These are phyloP conservation scores for Salix arbutifolia DNA, from an alignment of 345 rosid species.

Conservation along the genomic window DNA sequence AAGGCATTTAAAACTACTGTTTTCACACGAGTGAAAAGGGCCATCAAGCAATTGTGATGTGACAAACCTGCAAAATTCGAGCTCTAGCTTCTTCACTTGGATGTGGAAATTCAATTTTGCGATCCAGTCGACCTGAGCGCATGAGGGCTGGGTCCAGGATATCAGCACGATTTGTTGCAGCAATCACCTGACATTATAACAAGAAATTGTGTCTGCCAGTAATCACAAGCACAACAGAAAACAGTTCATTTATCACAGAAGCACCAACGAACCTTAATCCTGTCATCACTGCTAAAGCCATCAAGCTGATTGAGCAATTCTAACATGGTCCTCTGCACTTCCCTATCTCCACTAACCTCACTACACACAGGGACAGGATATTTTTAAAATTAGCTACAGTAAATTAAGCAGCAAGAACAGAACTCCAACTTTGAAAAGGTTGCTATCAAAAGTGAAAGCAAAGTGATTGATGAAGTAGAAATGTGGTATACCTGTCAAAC, in stretches of 20 bases:
- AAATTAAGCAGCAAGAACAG: background rate
- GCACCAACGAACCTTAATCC: constrained; percentile 69
- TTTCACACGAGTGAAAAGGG: background rate
- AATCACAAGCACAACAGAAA: background rate
- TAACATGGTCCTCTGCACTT: constrained; percentile 98
- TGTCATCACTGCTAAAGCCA: constrained; percentile 96
- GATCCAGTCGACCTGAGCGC: constrained; percentile 98
- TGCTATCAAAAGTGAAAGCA: background rate
- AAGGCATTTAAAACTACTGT: background rate
- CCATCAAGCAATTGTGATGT: background rate
- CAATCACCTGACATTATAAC: constrained; percentile 62
- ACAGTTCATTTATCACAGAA: background rate
- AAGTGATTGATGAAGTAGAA: background rate
- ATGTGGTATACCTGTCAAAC: constrained; percentile 67
- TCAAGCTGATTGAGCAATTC: constrained; percentile 98
- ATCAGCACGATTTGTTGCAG: constrained; percentile 98
- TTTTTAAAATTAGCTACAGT: background rate
- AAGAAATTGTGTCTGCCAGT: background rate
- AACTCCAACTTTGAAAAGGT: background rate
- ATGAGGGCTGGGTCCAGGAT: constrained; percentile 97
- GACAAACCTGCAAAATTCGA: constrained; percentile 74
- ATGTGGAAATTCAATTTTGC: constrained; percentile 98
- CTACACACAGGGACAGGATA: constrained; percentile 38
- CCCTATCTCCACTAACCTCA: constrained; percentile 99
- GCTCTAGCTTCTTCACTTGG: constrained; percentile 99